These are phyloP conservation scores for Trichosporon inkin DNA, from an alignment of 1,284 basidiomycete species.

Conservation along the genomic window DNA sequence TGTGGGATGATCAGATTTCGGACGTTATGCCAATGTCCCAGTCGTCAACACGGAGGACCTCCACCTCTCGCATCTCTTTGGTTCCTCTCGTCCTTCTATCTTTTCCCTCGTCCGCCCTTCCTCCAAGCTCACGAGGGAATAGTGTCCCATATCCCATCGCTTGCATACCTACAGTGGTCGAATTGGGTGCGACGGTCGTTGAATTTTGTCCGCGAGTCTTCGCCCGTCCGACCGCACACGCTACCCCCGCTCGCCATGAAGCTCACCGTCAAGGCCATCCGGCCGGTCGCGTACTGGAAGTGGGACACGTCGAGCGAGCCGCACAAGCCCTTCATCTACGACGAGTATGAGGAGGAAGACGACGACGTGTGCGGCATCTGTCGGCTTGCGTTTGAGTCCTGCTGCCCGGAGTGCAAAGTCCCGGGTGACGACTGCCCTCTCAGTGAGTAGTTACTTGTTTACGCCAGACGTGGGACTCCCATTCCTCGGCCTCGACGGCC, in stretches of 20 bases:
- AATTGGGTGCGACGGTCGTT: too few relatives aligned
- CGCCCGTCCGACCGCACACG: too few relatives aligned
- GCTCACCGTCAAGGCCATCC: slow-evolving; percentile 41
- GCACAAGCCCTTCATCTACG: slow-evolving; percentile 44
- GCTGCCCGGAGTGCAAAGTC: slow-evolving; percentile 87
- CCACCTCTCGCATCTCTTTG: neutral
- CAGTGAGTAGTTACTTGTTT: slow-evolving; percentile 58
- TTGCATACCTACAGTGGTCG: too few relatives aligned
- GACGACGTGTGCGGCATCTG: slow-evolving; percentile 93
- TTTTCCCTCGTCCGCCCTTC: neutral
- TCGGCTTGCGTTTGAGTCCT: slow-evolving; percentile 81
- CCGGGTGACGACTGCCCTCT: slow-evolving; percentile 95
- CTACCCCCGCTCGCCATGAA: too few relatives aligned
- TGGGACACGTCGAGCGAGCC: slow-evolving; percentile 46
- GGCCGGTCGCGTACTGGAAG: slow-evolving; percentile 49
- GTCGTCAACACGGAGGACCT: neutral
- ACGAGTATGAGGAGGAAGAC: slow-evolving; percentile 64
- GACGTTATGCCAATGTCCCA: neutral
- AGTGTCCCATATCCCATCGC: too few relatives aligned
- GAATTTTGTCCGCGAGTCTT: too few relatives aligned
- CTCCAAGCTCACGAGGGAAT: neutral
- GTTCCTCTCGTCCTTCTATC: neutral
- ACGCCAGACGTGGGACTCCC: neutral
- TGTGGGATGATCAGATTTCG: neutral
- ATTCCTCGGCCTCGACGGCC: neutral